Evolutionary conservation across 2,329 filamentous ascomycete genomes (phyloP), one percentile per base, ranked within the genome.

Genomic region (Trichoderma brevicompactum): DNA sequence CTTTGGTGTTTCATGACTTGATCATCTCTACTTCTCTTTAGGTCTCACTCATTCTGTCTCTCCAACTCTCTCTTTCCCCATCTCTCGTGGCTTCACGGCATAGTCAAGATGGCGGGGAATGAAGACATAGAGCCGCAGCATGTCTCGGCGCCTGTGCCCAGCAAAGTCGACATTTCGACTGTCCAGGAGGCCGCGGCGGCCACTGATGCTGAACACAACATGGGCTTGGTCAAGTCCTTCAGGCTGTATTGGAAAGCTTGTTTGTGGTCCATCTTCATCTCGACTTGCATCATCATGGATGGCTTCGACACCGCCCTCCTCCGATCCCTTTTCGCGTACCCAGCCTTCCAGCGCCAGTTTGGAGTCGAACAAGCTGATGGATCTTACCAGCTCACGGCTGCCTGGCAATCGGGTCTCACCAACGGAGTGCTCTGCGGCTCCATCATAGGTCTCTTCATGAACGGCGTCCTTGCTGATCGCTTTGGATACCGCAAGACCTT

Each of bases 381-480:
- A 1, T 73, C 68, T 0, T 83, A 83, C 66, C 74, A 83, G 65
- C 72, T 86, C 54, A 79, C 80, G 0, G 80, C 81, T 1, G 74
- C 79, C 0, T 86, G 84, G 84, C 83, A 85, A 70, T 78, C 82
- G 2, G 82, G 79, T 7, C 73, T 86, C 3, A 78, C 77, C 48
- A 84, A 83, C 50, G 83, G 79, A 9, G 77, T 79, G 0, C 75
- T 79, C 5, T 78, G 78, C 2, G 84, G 84, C 10, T 77, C 81
- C 64, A 82, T 86, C 23, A 46, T 85, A 1, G 84, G 84, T 1
- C 77, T 85, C 2, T 78, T 84, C 60, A 36, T 81, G 59, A 82
- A 79, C 65, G 84, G 84, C 13, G 75, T 79, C 65, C 71, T 85
- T 7, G 78, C 81, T 8, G 82, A 86, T 34, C 73, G 75, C 0